phyloP scores from a whole-genome alignment of 176 grass and related monocot genomes.

The Bothriochloa decipiens region DNA sequence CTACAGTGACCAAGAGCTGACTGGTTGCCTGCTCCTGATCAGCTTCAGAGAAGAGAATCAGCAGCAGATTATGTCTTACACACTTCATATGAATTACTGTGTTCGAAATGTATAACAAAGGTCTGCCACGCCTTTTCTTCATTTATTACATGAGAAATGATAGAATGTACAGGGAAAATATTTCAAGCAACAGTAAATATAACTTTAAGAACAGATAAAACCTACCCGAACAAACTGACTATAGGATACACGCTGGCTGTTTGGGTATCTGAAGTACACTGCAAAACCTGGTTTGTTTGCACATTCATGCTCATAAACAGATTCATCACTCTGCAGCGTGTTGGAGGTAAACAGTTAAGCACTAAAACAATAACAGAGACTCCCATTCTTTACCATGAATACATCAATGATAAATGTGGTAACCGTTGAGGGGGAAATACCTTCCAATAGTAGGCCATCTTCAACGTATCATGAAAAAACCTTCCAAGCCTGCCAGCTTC shows the following conservation, averaged over 20 bases:
- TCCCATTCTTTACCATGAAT: slow-evolving; percentile 15
- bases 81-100: background rate
- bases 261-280: slow-evolving; percentile 82
- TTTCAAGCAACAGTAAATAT: slow-evolving; percentile 26
- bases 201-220: slow-evolving; percentile 46
- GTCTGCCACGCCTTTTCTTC: background rate
- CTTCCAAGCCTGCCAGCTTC: slow-evolving; percentile 95
- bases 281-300: slow-evolving; percentile 95
- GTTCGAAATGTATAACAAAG: background rate
- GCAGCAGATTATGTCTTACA: no score
- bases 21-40: no score
- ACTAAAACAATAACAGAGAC: slow-evolving; percentile 35
- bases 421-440: slow-evolving; percentile 50
- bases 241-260: slow-evolving; percentile 88
- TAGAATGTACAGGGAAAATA: slow-evolving; percentile 13
- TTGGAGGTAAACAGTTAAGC: slow-evolving; percentile 39
- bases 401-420: slow-evolving; percentile 15
- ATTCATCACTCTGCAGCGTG: slow-evolving; percentile 81
- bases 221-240: slow-evolving; percentile 81
- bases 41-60: no score
- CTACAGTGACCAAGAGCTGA: no score
- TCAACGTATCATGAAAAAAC: slow-evolving; percentile 94
- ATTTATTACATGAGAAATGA: slow-evolving; percentile 5
- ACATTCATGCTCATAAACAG: slow-evolving; percentile 97
- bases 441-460: slow-evolving; percentile 98